Conservation (phyloP, 2,329 filamentous ascomycete species). For the Verticillium albo-atrum region DNA sequence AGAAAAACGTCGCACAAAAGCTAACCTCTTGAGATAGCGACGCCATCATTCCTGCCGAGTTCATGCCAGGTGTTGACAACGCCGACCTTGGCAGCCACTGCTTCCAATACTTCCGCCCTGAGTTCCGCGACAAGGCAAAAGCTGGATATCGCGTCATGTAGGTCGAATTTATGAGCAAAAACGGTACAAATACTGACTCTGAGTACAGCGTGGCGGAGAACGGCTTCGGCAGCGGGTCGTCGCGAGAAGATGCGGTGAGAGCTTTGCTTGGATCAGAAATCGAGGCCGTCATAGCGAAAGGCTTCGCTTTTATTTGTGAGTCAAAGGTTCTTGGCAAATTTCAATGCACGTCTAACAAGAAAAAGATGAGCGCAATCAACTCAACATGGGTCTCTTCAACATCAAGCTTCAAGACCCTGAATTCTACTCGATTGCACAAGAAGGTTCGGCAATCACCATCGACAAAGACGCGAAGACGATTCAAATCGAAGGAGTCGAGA, state of each 20-base stretch:
- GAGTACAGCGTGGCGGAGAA: slow-evolving; percentile 4
- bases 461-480: slow-evolving; percentile 10
- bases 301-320: slow-evolving; percentile 13
- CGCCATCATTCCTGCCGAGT: slow-evolving; percentile 12
- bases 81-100: slow-evolving; percentile 15
- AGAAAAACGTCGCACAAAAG: too few relatives aligned
- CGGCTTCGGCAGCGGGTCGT: slow-evolving; percentile 9
- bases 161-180: too few relatives aligned
- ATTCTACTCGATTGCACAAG: slow-evolving; percentile 9
- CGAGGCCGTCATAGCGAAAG: slow-evolving; percentile 12
- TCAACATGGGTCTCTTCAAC: slow-evolving; percentile 12
- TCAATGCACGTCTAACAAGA: background rate
- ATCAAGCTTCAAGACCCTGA: slow-evolving; percentile 7
- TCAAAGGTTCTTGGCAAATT: background rate
- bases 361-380: slow-evolving; percentile 11
- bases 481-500: slow-evolving; percentile 2
- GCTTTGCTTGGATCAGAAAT: slow-evolving; percentile 8
- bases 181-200: too few relatives aligned
- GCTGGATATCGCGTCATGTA: slow-evolving; percentile 9
- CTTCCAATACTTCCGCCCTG: slow-evolving; percentile 13
- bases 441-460: slow-evolving; percentile 8
- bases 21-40: slow-evolving; percentile 4
- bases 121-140: slow-evolving; percentile 10
- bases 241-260: slow-evolving; percentile 10
- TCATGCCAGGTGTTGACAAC: slow-evolving; percentile 14